Base-by-base conservation (phyloP, 179 eudicot genomes). In the Sideroxylon spinosum region DNA sequence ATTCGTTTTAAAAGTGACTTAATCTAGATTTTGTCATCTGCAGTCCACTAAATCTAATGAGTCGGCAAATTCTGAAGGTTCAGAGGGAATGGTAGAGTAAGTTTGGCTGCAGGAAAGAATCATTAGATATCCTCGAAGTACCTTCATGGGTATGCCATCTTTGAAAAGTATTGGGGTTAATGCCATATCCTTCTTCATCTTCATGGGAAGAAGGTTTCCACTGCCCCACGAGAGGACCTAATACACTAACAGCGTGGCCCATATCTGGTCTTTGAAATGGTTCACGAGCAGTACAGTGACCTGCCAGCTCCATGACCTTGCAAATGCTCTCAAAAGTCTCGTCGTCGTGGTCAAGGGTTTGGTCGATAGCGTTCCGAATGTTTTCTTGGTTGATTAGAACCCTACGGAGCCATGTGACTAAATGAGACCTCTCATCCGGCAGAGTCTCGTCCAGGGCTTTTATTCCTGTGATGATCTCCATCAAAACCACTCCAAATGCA, bases 381-480 rank as follows among this genome's bases (percentile, higher is more conserved):
- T 87, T 87, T 37, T 90, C 94, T 73, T 83, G 85, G 86, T 85
- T 84, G 52, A 90, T 85, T 72, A 90, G 80, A 68, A 86, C 85
- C 79, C 94, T 84, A 46, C 94, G 87, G 83, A 90, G 87, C 94
- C 94, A 90, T 57, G 92, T 77, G 20, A 90, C 94, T 57, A 90
- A 62, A 73, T 90, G 92, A 46, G 89, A 87, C 78, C 84, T 83
- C 82, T 90, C 94, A 17, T 89, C 92, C 37, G 94, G 89, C 79
- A 84, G 10, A 0, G 86, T 83, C 84, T 90, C 94, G 28, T 90
- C 94, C 17, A 90, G 88, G 28, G 92, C 92, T 87, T 89, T 90
- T 83, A 92, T 80, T 69, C 94, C 94, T 0, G 94, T 90, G 70
- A 90, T 84, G 26, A 90, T 84, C 85, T 90, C 94, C 94, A 90